Conservation (phyloP, 1,139 yeast genomes). For the Tardiomyces digboiensis region DNA sequence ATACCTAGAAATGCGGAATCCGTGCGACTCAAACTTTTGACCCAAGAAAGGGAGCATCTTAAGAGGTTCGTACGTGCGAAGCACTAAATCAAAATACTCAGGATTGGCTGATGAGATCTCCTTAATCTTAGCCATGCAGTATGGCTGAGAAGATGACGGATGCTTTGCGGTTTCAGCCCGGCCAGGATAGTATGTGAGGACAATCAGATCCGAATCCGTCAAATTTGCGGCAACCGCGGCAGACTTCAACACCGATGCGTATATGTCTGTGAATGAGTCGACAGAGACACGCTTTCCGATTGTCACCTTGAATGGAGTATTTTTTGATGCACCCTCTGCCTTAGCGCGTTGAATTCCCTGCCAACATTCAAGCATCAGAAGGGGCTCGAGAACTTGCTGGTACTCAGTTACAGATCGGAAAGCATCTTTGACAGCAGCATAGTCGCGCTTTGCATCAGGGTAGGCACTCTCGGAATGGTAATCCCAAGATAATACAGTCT, state of each 20-base stretch:
- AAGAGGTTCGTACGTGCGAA: conserved; percentile 48
- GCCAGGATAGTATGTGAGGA: conserved; percentile 39
- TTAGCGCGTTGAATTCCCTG: conserved; percentile 74
- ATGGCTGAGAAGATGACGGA: conserved; percentile 17
- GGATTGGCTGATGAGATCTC: conserved; percentile 51
- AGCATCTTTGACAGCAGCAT: conserved; percentile 32
- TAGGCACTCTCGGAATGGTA: conserved; percentile 46
- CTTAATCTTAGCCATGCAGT: conserved; percentile 73
- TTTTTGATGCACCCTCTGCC: conserved; percentile 32
- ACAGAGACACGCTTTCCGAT: conserved; percentile 77
- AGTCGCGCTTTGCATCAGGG: conserved; percentile 38
- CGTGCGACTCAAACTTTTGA: conserved; percentile 55
- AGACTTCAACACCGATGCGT: conserved; percentile 57
- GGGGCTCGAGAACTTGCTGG: conserved; percentile 60
- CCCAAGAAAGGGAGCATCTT: conserved; percentile 47
- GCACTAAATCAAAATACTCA: conserved; percentile 61
- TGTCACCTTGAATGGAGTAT: conserved; percentile 53
- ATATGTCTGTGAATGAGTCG: conserved; percentile 83
- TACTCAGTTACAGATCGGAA: conserved; percentile 58
- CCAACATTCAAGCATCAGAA: conserved; percentile 88
- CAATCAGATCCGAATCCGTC: conserved; percentile 72
- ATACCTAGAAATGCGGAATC: conserved; percentile 63
- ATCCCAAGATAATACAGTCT: conserved; percentile 67
- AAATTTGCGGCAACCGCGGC: conserved; percentile 44
- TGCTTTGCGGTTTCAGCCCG: conserved; percentile 19